phyloP scores from a whole-genome alignment of 2,329 filamentous ascomycete species.

The Dactylellina cionopaga region DNA sequence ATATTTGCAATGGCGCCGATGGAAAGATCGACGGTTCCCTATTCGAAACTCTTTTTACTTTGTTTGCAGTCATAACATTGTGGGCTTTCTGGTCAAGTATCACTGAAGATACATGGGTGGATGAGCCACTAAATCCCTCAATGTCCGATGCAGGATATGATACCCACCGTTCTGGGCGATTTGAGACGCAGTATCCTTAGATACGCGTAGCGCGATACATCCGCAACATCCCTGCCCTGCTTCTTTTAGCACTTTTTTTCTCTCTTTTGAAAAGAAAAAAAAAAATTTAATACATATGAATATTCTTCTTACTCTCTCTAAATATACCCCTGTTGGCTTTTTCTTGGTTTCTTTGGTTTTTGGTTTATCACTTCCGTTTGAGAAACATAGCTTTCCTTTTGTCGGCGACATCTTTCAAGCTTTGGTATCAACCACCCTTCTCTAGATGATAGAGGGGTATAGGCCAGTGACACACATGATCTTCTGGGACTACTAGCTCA shows the following conservation, averaged over 20 bases:
- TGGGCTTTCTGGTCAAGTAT: constrained; percentile 99
- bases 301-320: constrained; percentile 46
- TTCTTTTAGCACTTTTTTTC: constrained; percentile 7
- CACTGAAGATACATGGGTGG: constrained; percentile 96
- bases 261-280: no score
- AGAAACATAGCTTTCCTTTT: constrained; percentile 14
- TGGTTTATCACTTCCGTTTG: constrained; percentile 7
- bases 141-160: constrained; percentile 47
- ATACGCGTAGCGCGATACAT: constrained; percentile 4
- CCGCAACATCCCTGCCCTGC: no score
- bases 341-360: constrained; percentile 56
- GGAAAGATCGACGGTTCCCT: constrained; percentile 92
- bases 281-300: no score
- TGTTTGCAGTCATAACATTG: constrained; percentile 80
- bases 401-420: neutral
- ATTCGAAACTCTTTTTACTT: constrained; percentile 92
- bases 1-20: constrained; percentile 83
- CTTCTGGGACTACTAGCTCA: no score
- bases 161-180: constrained; percentile 42
- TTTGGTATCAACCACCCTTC: constrained; percentile 7
- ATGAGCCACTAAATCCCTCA: constrained; percentile 58
- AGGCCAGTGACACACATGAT: neutral
- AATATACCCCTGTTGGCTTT: constrained; percentile 55
- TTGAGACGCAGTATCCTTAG: constrained; percentile 37
- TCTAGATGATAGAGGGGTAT: constrained; percentile 25